phyloP scores from a whole-genome alignment of 2,329 filamentous ascomycete genomes.

The Talaromyces sp. region DNA sequence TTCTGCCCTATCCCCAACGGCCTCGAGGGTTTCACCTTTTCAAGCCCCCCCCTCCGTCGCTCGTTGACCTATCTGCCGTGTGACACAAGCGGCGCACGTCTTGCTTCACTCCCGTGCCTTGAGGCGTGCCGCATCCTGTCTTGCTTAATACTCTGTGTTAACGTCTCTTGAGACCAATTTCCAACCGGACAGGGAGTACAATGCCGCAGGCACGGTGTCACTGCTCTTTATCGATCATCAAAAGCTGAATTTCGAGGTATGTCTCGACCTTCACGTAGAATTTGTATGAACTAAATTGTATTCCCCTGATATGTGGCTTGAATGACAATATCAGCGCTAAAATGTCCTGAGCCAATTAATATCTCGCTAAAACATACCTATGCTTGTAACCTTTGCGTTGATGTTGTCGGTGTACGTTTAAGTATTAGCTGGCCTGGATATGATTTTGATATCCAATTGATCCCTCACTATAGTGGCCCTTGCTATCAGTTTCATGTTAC shows the following conservation, averaged over 20 bases:
- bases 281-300: too few species aligned
- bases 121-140: conserved; percentile 11
- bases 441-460: neutral
- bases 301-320: too few species aligned
- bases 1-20: neutral
- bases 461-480: neutral
- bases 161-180: conserved; percentile 19
- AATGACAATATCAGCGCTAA: too few species aligned
- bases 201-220: conserved; percentile 10
- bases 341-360: too few species aligned
- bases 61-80: conserved; percentile 2
- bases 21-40: conserved; percentile 4
- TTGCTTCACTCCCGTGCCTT: conserved; percentile 6
- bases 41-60: too few species aligned
- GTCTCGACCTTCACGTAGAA: too few species aligned
- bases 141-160: conserved; percentile 23
- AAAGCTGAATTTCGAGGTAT: neutral
- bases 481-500: neutral
- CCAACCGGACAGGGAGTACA: conserved; percentile 6
- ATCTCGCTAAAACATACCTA: too few species aligned
- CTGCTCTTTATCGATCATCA: neutral
- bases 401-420: neutral
- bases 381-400: neutral
- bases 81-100: conserved; percentile 18
- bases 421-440: neutral